Percentiles rank a stretch among this genome's conserved stretches.
These are phyloP conservation scores for Scedosporium boydii DNA, from an alignment of 2,329 filamentous ascomycete species.

Conservation along the genomic window DNA sequence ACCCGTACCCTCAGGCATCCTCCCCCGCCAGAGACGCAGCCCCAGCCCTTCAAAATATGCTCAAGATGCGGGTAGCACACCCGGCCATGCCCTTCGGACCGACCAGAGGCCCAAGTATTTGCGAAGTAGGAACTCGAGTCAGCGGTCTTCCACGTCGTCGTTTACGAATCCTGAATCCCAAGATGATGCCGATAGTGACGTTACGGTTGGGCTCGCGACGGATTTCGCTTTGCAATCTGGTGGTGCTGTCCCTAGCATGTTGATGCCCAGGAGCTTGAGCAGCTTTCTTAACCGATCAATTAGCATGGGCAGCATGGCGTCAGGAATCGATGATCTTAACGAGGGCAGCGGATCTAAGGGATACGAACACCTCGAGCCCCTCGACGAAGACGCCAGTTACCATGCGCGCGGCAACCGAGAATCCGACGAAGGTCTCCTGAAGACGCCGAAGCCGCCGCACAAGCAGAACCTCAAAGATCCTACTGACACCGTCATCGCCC, in stretches of 20 bases:
- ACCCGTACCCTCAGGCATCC: slow-evolving; percentile 4
- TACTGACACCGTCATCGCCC: slow-evolving; percentile 80
- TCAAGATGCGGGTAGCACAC: slow-evolving; percentile 35
- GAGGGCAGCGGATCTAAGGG: slow-evolving; percentile 26
- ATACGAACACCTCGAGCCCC: slow-evolving; percentile 36
- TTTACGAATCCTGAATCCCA: slow-evolving; percentile 41
- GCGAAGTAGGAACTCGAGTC: slow-evolving; percentile 46
- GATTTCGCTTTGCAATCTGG: slow-evolving; percentile 80
- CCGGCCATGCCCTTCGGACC: slow-evolving; percentile 35
- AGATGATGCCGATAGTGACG: slow-evolving; percentile 62
- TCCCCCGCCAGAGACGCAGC: not conserved
- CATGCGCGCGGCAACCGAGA: slow-evolving; percentile 19
- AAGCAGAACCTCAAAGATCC: slow-evolving; percentile 50
- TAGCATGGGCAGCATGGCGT: slow-evolving; percentile 84
- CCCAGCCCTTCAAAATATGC: slow-evolving; percentile 19
- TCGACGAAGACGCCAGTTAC: slow-evolving; percentile 35
- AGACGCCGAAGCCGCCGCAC: slow-evolving; percentile 56
- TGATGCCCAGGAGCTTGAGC: slow-evolving; percentile 39
- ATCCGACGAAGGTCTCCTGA: slow-evolving; percentile 34
- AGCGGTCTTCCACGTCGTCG: slow-evolving; percentile 52
- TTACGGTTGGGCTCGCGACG: slow-evolving; percentile 54
- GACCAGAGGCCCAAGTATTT: slow-evolving; percentile 47
- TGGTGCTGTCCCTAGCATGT: slow-evolving; percentile 55
- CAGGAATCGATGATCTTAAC: slow-evolving; percentile 54
- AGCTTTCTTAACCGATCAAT: slow-evolving; percentile 62